phyloP scores from a whole-genome alignment of 495 filamentous ascomycete species.

The Astrocystis sublimbata region DNA sequence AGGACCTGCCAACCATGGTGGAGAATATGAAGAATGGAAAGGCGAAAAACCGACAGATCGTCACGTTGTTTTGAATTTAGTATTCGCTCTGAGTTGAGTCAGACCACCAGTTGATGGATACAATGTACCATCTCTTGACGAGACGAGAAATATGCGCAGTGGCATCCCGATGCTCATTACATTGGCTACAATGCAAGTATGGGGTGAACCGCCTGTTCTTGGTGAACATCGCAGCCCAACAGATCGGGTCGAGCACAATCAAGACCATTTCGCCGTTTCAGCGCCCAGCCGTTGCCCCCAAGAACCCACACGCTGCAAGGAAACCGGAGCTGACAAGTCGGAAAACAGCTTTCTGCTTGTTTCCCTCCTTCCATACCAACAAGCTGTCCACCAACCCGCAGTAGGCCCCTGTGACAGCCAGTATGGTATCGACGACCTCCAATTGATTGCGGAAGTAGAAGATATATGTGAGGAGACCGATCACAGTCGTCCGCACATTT shows the following conservation, averaged over 20 bases:
- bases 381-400: conserved; percentile 36
- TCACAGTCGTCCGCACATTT: conserved; percentile 31
- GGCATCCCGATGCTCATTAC: no score
- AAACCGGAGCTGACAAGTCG: conserved; percentile 26
- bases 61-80: conserved; percentile 1
- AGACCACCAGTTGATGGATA: no score
- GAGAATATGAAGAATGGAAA: conserved; percentile 21
- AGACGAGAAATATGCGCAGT: no score
- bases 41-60: conserved; percentile 11
- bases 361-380: conserved; percentile 34
- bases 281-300: conserved; percentile 28
- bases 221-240: background rate
- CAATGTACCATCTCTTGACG: no score
- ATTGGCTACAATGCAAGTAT: no score
- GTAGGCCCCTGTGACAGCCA: conserved; percentile 34
- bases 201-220: background rate
- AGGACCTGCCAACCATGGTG: conserved; percentile 38
- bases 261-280: background rate
- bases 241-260: background rate
- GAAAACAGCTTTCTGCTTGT: conserved; percentile 26
- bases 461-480: conserved; percentile 31
- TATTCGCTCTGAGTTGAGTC: background rate
- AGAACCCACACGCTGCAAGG: conserved; percentile 32
- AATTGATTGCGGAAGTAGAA: conserved; percentile 36
- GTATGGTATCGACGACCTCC: conserved; percentile 34